phyloP scores from a whole-genome alignment of 2,329 filamentous ascomycete genomes.

The Clarireedia hainanense region DNA sequence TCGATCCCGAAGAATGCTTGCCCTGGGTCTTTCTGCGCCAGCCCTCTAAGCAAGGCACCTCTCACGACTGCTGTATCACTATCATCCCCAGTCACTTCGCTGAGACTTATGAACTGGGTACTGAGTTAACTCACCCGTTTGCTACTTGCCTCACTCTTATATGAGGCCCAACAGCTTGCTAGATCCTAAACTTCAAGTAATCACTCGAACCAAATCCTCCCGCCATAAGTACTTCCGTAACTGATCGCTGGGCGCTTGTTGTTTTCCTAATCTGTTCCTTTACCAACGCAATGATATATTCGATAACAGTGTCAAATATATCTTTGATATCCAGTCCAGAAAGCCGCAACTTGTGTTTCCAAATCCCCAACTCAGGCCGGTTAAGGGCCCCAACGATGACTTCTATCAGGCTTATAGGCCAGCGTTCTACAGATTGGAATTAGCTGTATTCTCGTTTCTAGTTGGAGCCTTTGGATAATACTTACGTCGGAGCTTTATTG shows the following conservation, averaged over 20 bases:
- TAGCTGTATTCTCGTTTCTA: no score
- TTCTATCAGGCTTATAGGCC: not conserved
- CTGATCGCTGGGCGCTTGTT: not conserved
- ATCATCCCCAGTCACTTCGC: no score
- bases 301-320: not conserved
- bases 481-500: not conserved
- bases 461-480: not conserved
- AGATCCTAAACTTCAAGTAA: not conserved
- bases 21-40: not conserved
- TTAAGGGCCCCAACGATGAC: not conserved
- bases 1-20: not conserved
- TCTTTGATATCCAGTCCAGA: not conserved
- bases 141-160: not conserved
- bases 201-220: conserved; percentile 1
- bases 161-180: not conserved
- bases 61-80: not conserved
- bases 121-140: not conserved
- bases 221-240: not conserved
- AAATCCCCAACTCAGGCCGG: not conserved
- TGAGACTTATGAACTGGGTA: no score
- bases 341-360: not conserved
- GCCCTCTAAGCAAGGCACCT: not conserved
- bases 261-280: not conserved
- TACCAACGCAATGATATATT: not conserved
- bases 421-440: not conserved